Base-by-base conservation (phyloP, 139 green algal genomes). In the Micromonas commoda region DNA sequence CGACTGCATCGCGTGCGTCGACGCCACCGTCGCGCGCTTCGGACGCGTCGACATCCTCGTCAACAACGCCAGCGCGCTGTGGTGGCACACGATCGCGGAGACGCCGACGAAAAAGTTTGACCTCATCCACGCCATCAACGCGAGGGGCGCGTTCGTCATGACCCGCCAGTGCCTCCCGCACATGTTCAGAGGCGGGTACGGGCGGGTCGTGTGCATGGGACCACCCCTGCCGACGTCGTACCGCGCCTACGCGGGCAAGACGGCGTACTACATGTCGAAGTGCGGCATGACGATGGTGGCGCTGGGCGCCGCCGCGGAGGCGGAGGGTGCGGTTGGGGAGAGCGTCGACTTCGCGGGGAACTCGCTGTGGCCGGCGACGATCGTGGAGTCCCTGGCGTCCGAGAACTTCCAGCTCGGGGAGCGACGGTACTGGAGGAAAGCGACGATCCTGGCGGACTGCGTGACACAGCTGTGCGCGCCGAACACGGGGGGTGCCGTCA, bases 61-160 rank as follows among this genome's bases (percentile, higher is more conserved):
- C 28, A 81, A 81, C 66, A 81, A 81, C 53, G 76, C 76, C 26
- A 68, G 64, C 66, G 74, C 74, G 38, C 39, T 80, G 53, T 80
- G 74, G 74, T 80, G 74, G 74, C 74, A 80, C 21, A 23, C 61
- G 21, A 80, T 80, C 23, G 31, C 28, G 21, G 57, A 72, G 5
- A 80, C 74, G 61, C 74, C 74, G 61, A 80, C 63, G 74, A 80
- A 73, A 1, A 80, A 80, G 35, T 80, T 64, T 35, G 74, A 80
- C 52, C 65, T 80, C 19, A 80, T 80, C 4, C 26, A 72, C 1
- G 31, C 32, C 60, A 73, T 80, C 60, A 80, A 80, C 74, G 35
- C 61, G 5, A 23, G 74, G n/a, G 74, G 74, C 5, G 33, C 39
- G 23, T 80, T 80, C 39, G 45, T 73, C 60, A 80, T 80, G 60